Percentiles rank a stretch among this genome's conserved stretches.
phyloP scores from a whole-genome alignment of 257 asterid species.

The Paraleonurus japonicus region DNA sequence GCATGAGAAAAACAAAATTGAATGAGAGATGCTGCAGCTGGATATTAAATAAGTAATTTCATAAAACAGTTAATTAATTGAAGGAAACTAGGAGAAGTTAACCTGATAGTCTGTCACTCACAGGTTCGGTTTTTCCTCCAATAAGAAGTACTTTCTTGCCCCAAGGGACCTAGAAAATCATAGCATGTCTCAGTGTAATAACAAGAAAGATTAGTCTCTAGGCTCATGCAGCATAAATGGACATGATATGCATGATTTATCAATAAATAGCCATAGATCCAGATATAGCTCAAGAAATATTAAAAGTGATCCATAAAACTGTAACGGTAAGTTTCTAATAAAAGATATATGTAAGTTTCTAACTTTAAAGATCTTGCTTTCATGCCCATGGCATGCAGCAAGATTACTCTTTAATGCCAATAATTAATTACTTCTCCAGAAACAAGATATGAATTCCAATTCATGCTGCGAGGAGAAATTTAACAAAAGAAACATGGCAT shows the following conservation, averaged over 20 bases:
- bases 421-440: not conserved
- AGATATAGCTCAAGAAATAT: slow-evolving; percentile 7
- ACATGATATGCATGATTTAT: slow-evolving; percentile 4
- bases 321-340: not conserved
- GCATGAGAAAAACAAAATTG: slow-evolving; percentile 28
- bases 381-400: not conserved
- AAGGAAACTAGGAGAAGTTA: slow-evolving; percentile 20
- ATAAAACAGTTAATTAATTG: slow-evolving; percentile 11
- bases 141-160: slow-evolving; percentile 89
- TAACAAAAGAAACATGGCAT: slow-evolving; percentile 3
- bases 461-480: slow-evolving; percentile 17
- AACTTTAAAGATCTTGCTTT: not conserved
- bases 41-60: slow-evolving; percentile 13
- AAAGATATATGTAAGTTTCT: not conserved
- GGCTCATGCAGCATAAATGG: not conserved
- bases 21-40: slow-evolving; percentile 18
- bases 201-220: slow-evolving; percentile 2
- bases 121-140: slow-evolving; percentile 94
- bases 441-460: no score
- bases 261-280: not conserved
- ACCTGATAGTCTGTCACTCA: slow-evolving; percentile 84
- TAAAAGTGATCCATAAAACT: not conserved
- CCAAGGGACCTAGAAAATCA: slow-evolving; percentile 77
- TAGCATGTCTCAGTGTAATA: slow-evolving; percentile 2
- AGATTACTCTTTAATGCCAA: not conserved